Conservation (phyloP, 2,329 filamentous ascomycete species). For the Cladophialophora exuberans region DNA sequence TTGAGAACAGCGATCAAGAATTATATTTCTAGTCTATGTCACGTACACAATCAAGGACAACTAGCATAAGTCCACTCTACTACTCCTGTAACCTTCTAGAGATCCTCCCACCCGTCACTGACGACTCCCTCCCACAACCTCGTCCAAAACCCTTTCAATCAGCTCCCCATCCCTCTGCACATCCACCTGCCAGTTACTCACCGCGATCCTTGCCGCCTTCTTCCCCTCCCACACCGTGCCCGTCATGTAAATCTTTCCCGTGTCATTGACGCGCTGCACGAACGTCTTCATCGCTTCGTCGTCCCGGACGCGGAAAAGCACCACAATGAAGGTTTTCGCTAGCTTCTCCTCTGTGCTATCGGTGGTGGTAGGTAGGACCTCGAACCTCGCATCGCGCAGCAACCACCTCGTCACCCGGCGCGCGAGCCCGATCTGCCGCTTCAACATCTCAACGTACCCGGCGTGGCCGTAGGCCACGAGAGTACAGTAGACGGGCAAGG, state of each 20-base stretch:
- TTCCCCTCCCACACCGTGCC: slow-evolving; percentile 76
- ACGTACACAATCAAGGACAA: no score
- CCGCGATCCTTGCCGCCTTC: slow-evolving; percentile 78
- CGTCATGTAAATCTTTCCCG: slow-evolving; percentile 77
- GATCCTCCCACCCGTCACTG: no score
- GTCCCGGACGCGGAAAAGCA: slow-evolving; percentile 76
- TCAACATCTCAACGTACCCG: slow-evolving; percentile 71
- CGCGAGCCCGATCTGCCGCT: slow-evolving; percentile 72
- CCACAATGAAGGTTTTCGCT: slow-evolving; percentile 67
- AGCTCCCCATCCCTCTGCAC: slow-evolving; percentile 67
- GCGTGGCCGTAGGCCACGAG: slow-evolving; percentile 72
- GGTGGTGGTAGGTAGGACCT: slow-evolving; percentile 61
- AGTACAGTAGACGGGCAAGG: slow-evolving; percentile 84
- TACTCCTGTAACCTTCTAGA: no score
- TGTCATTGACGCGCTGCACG: slow-evolving; percentile 73
- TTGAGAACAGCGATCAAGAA: no score
- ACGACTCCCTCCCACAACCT: slow-evolving; percentile 43
- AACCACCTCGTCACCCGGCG: slow-evolving; percentile 69
- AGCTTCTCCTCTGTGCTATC: slow-evolving; percentile 46
- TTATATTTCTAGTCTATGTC: no score
- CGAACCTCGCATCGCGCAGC: slow-evolving; percentile 63
- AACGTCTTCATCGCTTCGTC: slow-evolving; percentile 65
- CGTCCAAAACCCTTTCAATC: slow-evolving; percentile 65
- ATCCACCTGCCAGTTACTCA: slow-evolving; percentile 82
- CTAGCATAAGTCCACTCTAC: no score